phyloP scores from a whole-genome alignment of 2,329 filamentous ascomycete species.

The Sporothrix phasma region DNA sequence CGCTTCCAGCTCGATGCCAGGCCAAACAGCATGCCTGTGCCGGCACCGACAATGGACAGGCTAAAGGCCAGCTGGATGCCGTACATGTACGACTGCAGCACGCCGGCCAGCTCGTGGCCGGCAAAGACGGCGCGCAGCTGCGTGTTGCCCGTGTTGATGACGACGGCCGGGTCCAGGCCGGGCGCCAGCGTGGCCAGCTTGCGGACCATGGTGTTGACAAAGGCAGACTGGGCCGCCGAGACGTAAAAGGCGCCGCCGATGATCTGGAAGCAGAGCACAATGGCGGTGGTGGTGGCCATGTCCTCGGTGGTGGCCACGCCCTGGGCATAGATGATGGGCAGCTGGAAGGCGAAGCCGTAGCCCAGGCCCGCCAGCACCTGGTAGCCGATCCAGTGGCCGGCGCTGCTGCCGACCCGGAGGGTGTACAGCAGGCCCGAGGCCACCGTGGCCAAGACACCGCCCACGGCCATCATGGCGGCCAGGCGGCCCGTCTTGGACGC shows the following conservation, averaged over 20 bases:
- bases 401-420: slow-evolving; percentile 25
- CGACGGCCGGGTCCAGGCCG: slow-evolving; percentile 12
- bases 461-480: slow-evolving; percentile 28
- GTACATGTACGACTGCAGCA: slow-evolving; percentile 47
- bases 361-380: slow-evolving; percentile 39
- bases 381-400: slow-evolving; percentile 36
- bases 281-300: slow-evolving; percentile 31
- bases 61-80: slow-evolving; percentile 25
- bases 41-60: slow-evolving; percentile 15
- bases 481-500: slow-evolving; percentile 26
- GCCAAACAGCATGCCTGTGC: slow-evolving; percentile 23
- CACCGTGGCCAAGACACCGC: slow-evolving; percentile 26
- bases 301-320: slow-evolving; percentile 26
- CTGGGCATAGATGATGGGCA: slow-evolving; percentile 33
- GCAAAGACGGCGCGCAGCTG: slow-evolving; percentile 41
- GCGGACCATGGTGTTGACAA: slow-evolving; percentile 29
- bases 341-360: slow-evolving; percentile 35
- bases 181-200: slow-evolving; percentile 19
- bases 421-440: slow-evolving; percentile 32
- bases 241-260: slow-evolving; percentile 41
- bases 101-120: slow-evolving; percentile 34
- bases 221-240: slow-evolving; percentile 32
- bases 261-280: slow-evolving; percentile 34
- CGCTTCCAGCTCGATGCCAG: slow-evolving; percentile 19
- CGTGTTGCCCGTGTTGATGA: slow-evolving; percentile 34